Evolutionary conservation across 225 moss, liverwort and hornwort species (phyloP), one percentile per base, ranked within the genome.

Genomic region (Bryum argenteum): DNA sequence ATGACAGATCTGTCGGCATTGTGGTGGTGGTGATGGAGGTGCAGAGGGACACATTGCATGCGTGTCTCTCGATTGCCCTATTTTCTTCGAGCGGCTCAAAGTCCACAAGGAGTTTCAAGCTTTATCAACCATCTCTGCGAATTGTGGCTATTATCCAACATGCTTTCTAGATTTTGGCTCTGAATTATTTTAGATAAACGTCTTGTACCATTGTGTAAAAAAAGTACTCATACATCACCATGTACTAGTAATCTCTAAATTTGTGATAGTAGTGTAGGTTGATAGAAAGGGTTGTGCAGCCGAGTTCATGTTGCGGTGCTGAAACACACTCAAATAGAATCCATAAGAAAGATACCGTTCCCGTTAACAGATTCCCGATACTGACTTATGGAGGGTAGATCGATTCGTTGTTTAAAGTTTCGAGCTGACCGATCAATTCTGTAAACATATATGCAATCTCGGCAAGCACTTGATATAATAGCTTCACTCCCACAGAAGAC

Each of bases 61-160:
- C 20, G 72, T 92, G 9, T 94, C 98, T 5, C 74, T 98, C 10
- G 94, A 94, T 54, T 98, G 98, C 67, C 83, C 94, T 1, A 88
- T 94, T 8, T 98, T 92, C 65, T 94, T 91, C 55, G 98, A 98
- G 80, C 82, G 92, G 58, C 68, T 87, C 13, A 98, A 98, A 79
- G 89, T 89, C 12, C 89, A 89, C 71, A 92, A 90, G 77, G 94
- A 98, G 66, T 74, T 91, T 7, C 86, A 88, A 74, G 83, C 89
- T 39, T 84, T 91, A 33, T 91, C 89, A 71, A 89, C 85, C 1
- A 81, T 96, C 65, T 78, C 96, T 47, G 78, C 77, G 15, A 91
- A 85, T 39, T 81, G 91, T 66, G 87, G 84, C 19, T 82, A 85
- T 62, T 96, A 91, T 72, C 95, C 91, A 10, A 86, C 89, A 28